These are phyloP conservation scores for Harringtonia aguacate DNA, from an alignment of 2,329 filamentous ascomycete species.

Conservation along the genomic window DNA sequence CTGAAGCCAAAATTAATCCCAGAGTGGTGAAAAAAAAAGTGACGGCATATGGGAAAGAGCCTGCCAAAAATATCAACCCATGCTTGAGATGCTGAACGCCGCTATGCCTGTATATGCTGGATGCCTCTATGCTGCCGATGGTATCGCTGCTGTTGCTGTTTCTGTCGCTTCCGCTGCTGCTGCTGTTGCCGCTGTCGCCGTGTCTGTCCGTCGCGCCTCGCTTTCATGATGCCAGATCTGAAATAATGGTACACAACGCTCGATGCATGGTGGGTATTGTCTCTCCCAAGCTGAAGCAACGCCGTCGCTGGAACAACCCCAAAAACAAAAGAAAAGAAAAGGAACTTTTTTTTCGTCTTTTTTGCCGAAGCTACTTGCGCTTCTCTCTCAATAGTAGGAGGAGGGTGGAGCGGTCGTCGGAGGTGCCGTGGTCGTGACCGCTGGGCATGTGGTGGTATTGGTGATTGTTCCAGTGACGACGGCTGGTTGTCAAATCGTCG, in stretches of 20 bases:
- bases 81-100: constrained; percentile 18
- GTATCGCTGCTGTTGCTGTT: constrained; percentile 1
- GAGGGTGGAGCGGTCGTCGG: constrained; percentile 7
- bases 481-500: constrained; percentile 71
- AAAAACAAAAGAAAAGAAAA: constrained; percentile 2
- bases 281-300: constrained; percentile 4
- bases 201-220: constrained; percentile 9
- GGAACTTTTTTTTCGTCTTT: neutral
- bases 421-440: constrained; percentile 27
- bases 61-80: constrained; percentile 4
- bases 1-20: constrained; percentile 14
- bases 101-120: constrained; percentile 17
- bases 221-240: constrained; percentile 13
- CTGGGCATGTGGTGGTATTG: constrained; percentile 23
- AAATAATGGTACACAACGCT: neutral
- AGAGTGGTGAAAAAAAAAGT: constrained; percentile 10
- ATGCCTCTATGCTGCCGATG: no score
- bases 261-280: neutral
- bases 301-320: constrained; percentile 12
- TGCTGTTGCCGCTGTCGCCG: constrained; percentile 2
- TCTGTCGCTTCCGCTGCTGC: neutral
- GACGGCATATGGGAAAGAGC: neutral
- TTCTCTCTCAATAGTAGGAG: constrained; percentile 2
- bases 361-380: neutral
- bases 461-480: constrained; percentile 29